phyloP scores from a whole-genome alignment of 2,329 filamentous ascomycete species.

The Colletotrichum sp. region DNA sequence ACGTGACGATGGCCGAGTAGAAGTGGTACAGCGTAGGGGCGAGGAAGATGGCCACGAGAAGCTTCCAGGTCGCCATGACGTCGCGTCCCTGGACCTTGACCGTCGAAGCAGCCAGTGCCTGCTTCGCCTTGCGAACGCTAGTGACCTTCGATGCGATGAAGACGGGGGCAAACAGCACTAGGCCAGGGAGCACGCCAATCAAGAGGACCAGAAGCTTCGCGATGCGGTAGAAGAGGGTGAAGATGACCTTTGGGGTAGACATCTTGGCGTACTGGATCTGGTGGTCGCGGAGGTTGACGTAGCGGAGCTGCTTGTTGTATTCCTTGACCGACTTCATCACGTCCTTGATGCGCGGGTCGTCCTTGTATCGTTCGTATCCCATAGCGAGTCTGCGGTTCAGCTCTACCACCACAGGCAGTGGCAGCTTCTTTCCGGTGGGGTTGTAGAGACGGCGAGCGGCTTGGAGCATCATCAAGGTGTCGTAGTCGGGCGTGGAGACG shows the following conservation, averaged over 20 bases:
- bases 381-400: slow-evolving; percentile 89
- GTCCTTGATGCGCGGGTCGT: slow-evolving; percentile 81
- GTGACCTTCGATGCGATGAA: slow-evolving; percentile 86
- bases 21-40: slow-evolving; percentile 83
- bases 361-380: slow-evolving; percentile 91
- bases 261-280: slow-evolving; percentile 92
- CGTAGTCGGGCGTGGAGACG: slow-evolving; percentile 90
- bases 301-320: slow-evolving; percentile 87
- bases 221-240: slow-evolving; percentile 80
- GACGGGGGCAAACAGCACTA: slow-evolving; percentile 86
- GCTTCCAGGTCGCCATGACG: slow-evolving; percentile 94
- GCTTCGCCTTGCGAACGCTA: slow-evolving; percentile 80
- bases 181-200: slow-evolving; percentile 82
- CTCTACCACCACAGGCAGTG: slow-evolving; percentile 90
- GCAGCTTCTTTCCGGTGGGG: slow-evolving; percentile 90
- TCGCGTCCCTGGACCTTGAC: slow-evolving; percentile 90
- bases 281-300: slow-evolving; percentile 89
- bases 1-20: slow-evolving; percentile 76
- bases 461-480: slow-evolving; percentile 96
- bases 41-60: slow-evolving; percentile 84
- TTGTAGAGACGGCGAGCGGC: slow-evolving; percentile 93
- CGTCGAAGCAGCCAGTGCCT: slow-evolving; percentile 82
- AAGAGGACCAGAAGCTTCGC: slow-evolving; percentile 78
- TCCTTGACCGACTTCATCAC: slow-evolving; percentile 77
- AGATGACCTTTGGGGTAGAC: slow-evolving; percentile 76